phyloP scores from a whole-genome alignment of 495 filamentous ascomycete species.

The Neurospora terricola region DNA sequence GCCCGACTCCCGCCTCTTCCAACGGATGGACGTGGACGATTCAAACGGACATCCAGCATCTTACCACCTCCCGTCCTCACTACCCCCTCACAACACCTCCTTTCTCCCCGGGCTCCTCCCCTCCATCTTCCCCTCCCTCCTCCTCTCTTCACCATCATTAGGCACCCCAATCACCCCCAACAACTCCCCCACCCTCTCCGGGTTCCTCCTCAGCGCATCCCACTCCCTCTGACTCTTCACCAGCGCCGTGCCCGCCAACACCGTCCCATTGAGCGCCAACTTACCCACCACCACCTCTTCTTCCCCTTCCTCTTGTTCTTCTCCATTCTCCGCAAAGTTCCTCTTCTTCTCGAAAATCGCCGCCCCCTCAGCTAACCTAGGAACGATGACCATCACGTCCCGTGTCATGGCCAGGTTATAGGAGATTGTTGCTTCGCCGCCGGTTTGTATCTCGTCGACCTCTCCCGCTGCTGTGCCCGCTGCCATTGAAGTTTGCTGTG shows the following conservation, averaged over 20 bases:
- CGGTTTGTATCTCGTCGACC: neutral
- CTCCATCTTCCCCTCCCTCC: neutral
- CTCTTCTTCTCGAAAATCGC: slow-evolving; percentile 9
- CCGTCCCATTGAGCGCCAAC: slow-evolving; percentile 65
- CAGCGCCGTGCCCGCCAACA: slow-evolving; percentile 71
- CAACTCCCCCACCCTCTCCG: slow-evolving; percentile 40
- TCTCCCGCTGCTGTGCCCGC: neutral
- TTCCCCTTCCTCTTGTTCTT: neutral
- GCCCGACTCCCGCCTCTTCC: neutral
- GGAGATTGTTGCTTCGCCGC: slow-evolving; percentile 50
- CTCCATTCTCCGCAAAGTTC: neutral
- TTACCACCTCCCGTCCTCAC: no score
- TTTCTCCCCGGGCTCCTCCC: neutral
- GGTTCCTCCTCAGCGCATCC: slow-evolving; percentile 46
- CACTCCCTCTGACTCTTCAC: slow-evolving; percentile 67
- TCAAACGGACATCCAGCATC: neutral
- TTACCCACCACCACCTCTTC: slow-evolving; percentile 41
- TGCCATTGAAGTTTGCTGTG: neutral
- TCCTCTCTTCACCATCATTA: neutral
- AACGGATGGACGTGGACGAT: neutral
- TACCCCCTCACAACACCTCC: neutral
- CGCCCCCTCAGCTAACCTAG: slow-evolving; percentile 42
- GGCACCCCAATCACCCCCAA: slow-evolving; percentile 54
- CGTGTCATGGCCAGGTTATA: slow-evolving; percentile 76
- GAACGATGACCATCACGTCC: slow-evolving; percentile 56